These are phyloP conservation scores for Camellia granthamiana DNA, from an alignment of 148 eudicot species.

Conservation along the genomic window DNA sequence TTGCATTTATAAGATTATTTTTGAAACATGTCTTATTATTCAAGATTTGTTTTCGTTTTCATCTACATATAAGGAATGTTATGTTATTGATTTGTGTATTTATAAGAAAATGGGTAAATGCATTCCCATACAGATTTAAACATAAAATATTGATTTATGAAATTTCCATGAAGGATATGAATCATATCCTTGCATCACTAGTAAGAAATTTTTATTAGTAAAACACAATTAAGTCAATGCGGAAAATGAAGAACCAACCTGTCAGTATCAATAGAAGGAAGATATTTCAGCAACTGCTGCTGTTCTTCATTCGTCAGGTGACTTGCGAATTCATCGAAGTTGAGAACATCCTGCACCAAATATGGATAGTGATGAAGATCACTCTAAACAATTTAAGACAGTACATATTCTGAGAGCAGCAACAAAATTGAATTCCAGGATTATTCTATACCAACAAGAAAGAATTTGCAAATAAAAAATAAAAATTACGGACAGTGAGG, in stretches of 20 bases:
- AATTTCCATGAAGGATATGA: neutral
- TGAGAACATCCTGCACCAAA: conserved; percentile 63
- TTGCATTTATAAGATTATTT: neutral
- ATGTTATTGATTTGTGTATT: neutral
- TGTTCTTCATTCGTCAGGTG: conserved; percentile 66
- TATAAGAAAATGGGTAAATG: too few relatives aligned
- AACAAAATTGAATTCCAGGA: neutral
- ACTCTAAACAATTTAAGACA: neutral
- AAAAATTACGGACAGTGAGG: neutral
- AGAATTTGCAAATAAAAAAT: neutral
- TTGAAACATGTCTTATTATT: conserved; percentile 2
- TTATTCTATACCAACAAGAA: neutral
- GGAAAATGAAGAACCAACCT: neutral
- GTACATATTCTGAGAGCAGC: neutral
- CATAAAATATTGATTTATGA: neutral
- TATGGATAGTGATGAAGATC: neutral
- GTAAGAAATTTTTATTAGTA: neutral
- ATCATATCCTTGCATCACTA: neutral
- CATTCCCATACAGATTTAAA: neutral
- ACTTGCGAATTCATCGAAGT: conserved; percentile 52
- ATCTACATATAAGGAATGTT: neutral
- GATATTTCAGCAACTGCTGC: conserved; percentile 63
- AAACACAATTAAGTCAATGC: neutral
- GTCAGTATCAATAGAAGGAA: conserved; percentile 57
- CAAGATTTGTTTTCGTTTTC: neutral